Base-by-base conservation (phyloP, 352 stramenopile species). In the Peronospora destructor region DNA sequence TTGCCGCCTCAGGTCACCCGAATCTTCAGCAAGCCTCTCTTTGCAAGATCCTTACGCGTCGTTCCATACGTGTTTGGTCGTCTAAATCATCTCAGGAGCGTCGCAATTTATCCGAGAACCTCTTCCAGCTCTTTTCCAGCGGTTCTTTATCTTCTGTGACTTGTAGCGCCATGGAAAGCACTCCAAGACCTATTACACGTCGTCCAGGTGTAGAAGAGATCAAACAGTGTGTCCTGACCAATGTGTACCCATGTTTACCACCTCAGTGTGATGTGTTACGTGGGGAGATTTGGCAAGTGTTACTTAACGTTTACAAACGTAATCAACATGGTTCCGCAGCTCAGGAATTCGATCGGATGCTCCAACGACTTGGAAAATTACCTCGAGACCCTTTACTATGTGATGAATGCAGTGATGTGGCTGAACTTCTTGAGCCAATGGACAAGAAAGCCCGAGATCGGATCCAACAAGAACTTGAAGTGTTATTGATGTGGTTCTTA, bases 291-390 rank as follows among this genome's bases (percentile, higher is more conserved):
- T 91, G 80, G 80, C 80, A 91, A 51, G 74, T 91, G 35, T 64
- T 91, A 13, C 61, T 91, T 13, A 82, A 87, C 50, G 80, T 91
- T 9, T 87, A 85, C 65, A 85, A 81, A 58, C 73, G 76, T 32
- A 84, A 85, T 53, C 76, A 87, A 44, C 79, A 88, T 49, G 73
- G 75, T 45, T 66, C 73, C 0, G 70, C 73, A 2, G 75, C 80
- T 5, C 68, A 84, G 30, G 80, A 91, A 45, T 85, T 91, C 32
- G 80, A 87, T 35, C 72, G 73, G 38, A 86, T 88, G 69, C 61
- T 85, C 21, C 48, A 67, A 38, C 60, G 80, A 8, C 60, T 89
- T 13, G 64, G 71, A 3, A 86, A 87, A 32, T 51, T 89, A 35
- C 75, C 77, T 8, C 59, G 76, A 17, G 77, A 89, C 45, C 66